A percentile compares a stretch with the other conserved stretches of the same genome.
Evolutionary conservation across 768 basidiomycete species (phyloP).

Genomic region (Rhodosporidiobolus sp.): DNA sequence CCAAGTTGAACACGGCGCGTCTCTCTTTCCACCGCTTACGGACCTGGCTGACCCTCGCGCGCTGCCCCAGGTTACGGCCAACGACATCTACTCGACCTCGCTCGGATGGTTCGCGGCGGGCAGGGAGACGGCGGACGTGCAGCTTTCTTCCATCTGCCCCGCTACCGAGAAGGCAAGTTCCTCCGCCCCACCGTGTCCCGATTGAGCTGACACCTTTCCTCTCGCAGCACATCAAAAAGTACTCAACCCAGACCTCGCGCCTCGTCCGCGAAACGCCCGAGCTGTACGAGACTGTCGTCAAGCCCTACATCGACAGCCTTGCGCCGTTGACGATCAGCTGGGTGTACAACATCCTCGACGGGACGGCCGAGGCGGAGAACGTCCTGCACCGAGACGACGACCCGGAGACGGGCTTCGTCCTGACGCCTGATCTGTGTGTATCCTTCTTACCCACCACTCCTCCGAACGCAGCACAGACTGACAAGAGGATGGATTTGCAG

Average conservation of each 20-base stretch:
- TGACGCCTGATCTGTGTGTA: slow-evolving; percentile 74
- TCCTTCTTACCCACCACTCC: not conserved
- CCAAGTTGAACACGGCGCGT: slow-evolving; percentile 54
- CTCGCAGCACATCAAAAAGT: slow-evolving; percentile 71
- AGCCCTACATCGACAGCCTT: slow-evolving; percentile 74
- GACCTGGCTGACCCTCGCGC: not conserved
- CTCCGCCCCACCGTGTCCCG: too few relatives aligned
- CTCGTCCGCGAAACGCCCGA: slow-evolving; percentile 82
- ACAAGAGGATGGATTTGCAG: not conserved
- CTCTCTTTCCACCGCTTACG: slow-evolving; percentile 61
- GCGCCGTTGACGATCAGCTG: slow-evolving; percentile 76
- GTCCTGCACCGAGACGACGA: slow-evolving; percentile 61
- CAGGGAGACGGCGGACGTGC: slow-evolving; percentile 68
- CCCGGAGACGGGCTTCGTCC: slow-evolving; percentile 61
- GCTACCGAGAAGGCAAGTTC: slow-evolving; percentile 62
- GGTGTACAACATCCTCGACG: slow-evolving; percentile 79
- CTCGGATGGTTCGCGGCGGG: slow-evolving; percentile 66
- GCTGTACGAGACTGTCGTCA: slow-evolving; percentile 66
- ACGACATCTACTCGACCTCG: slow-evolving; percentile 40
- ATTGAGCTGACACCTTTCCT: not conserved
- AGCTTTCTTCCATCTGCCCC: slow-evolving; percentile 79
- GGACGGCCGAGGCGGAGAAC: slow-evolving; percentile 69
- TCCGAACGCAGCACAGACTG: not conserved
- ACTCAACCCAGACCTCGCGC: slow-evolving; percentile 66
- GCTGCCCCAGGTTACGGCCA: slow-evolving; percentile 9